Evolutionary conservation across 78 protist species (phyloP).

Genomic region (Dictyostelium intermedium): DNA sequence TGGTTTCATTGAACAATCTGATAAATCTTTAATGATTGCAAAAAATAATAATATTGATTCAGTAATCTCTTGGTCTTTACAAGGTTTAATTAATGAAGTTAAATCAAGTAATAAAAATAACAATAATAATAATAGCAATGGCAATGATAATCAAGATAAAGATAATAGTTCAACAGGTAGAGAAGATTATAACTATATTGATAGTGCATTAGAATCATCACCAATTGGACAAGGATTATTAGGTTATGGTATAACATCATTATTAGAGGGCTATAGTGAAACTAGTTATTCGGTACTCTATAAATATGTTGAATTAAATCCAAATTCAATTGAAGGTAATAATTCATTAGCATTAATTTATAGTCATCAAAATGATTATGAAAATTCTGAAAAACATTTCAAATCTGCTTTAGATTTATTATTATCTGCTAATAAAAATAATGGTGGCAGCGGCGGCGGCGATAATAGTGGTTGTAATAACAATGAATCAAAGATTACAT

Average conservation of each 20-base stretch:
- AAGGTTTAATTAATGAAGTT: constrained; percentile 58
- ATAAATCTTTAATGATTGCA: constrained; percentile 27
- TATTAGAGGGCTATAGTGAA: background rate
- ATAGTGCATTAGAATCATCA: constrained; percentile 12
- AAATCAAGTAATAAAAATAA: background rate
- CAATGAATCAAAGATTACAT: background rate
- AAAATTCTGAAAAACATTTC: background rate
- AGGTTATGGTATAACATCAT: constrained; percentile 24
- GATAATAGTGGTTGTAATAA: background rate
- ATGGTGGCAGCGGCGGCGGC: background rate
- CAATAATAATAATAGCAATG: background rate
- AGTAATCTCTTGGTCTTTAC: constrained; percentile 25
- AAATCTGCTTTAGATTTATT: background rate
- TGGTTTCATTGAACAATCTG: constrained; percentile 10
- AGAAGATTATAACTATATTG: constrained; percentile 40
- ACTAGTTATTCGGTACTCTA: background rate
- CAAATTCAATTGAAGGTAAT: constrained; percentile 17
- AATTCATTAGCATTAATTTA: constrained; percentile 14
- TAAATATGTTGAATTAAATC: constrained; percentile 18
- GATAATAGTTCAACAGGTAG: background rate
- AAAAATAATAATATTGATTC: constrained; percentile 30
- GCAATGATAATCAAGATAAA: background rate
- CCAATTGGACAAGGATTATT: constrained; percentile 51
- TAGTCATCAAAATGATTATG: background rate
- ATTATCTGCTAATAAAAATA: too few relatives aligned